Base-by-base conservation (phyloP, 106 monocot species). In the Apostasia ramifera region DNA sequence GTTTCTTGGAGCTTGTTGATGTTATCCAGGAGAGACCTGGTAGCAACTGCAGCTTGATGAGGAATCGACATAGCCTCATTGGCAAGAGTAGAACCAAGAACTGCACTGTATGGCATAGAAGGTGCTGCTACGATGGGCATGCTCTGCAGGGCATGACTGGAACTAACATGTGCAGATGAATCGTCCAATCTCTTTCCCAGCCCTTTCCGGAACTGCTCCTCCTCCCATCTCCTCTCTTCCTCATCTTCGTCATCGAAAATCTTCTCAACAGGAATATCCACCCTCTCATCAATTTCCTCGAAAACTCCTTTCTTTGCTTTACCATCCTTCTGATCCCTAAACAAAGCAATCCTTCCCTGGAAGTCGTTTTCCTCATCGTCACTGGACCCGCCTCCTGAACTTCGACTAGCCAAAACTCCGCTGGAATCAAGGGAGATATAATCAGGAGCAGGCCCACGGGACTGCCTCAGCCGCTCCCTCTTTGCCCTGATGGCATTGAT, bases 181-280 rank as follows among this genome's bases (percentile, higher is more conserved):
- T 89, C 89, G 68, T 92, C 89, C 40, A 97, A 66, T 56, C 92
- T 85, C 74, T 84, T 92, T 8, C 97, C 97, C 12, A 92, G 56
- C 12, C 85, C 97, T 69, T 97, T 97, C 69, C 92, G 78, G 53
- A 92, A 84, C 62, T 97, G 97, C 74, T 92, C 97, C 63, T 97
- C 97, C 70, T 92, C 97, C 97, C 97, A 97, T 71, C 77, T 92
- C 71, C 83, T 86, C 70, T 92, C 97, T 70, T 89, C 95, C 6
- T 95, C 95, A 11, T 86, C 91, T 4, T 95, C 95, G 5, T 91
- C 88, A 63, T 58, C 79, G 3, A 76, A 68, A 51, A 70, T 66
- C 57, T 44, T 61, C 37, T 47, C 39, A 46, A 71, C 88, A 60
- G 48, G 9, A 40, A 66, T 61, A 41, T 50, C 6, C 44, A 49